phyloP scores from a whole-genome alignment of 352 stramenopile species.

The Halophytophthora batemanensis region DNA sequence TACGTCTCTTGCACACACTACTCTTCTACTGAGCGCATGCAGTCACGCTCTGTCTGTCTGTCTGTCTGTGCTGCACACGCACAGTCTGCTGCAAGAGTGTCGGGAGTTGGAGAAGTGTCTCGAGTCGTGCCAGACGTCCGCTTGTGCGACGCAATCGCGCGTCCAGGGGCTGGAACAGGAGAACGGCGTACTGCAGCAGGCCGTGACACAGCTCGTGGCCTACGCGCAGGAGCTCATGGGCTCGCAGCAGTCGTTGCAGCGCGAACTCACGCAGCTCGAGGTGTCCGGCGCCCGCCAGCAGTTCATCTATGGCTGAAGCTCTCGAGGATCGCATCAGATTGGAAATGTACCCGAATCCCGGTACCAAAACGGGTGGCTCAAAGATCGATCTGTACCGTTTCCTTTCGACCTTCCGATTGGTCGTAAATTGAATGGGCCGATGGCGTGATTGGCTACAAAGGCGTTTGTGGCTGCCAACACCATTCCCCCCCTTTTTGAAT shows the following conservation, averaged over 20 bases:
- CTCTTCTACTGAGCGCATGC: not conserved
- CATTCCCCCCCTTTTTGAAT: too few relatives aligned
- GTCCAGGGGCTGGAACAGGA: conserved; percentile 42
- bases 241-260: conserved; percentile 44
- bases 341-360: too few relatives aligned
- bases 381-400: too few relatives aligned
- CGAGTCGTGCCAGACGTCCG: conserved; percentile 30
- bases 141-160: conserved; percentile 29
- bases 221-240: conserved; percentile 46
- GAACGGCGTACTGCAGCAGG: conserved; percentile 45
- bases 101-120: conserved; percentile 53
- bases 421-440: too few relatives aligned
- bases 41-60: not conserved
- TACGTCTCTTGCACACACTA: conserved; percentile 14
- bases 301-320: conserved; percentile 40
- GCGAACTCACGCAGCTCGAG: conserved; percentile 51
- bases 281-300: conserved; percentile 32
- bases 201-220: conserved; percentile 45
- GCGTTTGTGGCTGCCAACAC: too few relatives aligned
- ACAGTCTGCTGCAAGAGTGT: conserved; percentile 51
- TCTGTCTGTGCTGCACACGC: not conserved
- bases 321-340: too few relatives aligned
- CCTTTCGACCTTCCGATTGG: too few relatives aligned
- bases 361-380: too few relatives aligned
- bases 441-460: too few relatives aligned